A percentile compares a stretch with the other conserved stretches of the same genome.
These are phyloP conservation scores for Rheum nobile DNA, from an alignment of 148 eudicot genomes.

Conservation along the genomic window DNA sequence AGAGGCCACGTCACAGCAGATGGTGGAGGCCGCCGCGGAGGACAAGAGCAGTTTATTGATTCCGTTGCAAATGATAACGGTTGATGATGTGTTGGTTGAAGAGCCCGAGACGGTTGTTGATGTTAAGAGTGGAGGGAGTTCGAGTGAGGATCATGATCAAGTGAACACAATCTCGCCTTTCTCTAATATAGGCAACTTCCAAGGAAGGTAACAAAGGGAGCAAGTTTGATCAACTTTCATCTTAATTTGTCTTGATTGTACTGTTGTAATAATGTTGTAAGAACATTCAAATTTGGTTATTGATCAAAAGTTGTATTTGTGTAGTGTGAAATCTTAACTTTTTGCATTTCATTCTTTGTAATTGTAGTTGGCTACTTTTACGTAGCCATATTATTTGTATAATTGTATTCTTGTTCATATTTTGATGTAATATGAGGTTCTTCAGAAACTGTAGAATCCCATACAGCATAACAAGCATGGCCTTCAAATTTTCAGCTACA, in stretches of 20 bases:
- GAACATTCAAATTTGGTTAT: neutral
- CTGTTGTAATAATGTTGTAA: neutral
- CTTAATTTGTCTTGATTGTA: neutral
- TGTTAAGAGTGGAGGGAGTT: slow-evolving; percentile 7
- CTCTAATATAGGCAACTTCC: slow-evolving; percentile 28
- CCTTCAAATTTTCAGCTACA: no score
- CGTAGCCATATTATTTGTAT: neutral
- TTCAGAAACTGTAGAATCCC: neutral
- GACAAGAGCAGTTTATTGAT: slow-evolving; percentile 28
- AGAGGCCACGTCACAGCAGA: slow-evolving; percentile 28
- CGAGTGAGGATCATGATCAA: slow-evolving; percentile 25
- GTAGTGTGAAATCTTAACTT: neutral
- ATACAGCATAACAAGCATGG: no score
- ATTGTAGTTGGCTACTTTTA: neutral
- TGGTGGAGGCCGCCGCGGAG: slow-evolving; percentile 18
- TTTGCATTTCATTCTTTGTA: slow-evolving; percentile 8
- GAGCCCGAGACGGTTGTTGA: slow-evolving; percentile 7
- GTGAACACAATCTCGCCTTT: slow-evolving; percentile 27
- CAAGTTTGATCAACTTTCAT: neutral
- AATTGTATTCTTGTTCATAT: neutral
- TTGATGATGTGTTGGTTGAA: neutral
- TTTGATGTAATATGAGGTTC: neutral
- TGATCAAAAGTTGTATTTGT: neutral
- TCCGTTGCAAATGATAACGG: slow-evolving; percentile 20
- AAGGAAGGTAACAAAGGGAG: slow-evolving; percentile 31